Conservation (phyloP, 805 yeast genomes). For the Saturnispora besseyi region DNA sequence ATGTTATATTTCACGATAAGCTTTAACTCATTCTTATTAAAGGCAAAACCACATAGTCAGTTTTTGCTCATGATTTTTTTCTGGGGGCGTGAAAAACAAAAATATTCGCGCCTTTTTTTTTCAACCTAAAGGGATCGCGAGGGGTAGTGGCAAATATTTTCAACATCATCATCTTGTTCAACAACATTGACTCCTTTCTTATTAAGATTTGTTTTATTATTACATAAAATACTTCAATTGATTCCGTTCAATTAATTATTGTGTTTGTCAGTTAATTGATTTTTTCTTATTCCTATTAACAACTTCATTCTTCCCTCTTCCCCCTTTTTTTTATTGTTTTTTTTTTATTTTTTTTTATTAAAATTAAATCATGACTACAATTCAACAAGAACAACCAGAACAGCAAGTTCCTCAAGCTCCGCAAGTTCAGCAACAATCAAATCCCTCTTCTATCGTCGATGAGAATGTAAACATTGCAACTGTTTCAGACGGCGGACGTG, state of each 20-base stretch:
- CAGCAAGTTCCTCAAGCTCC: neutral
- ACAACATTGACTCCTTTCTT: neutral
- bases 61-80: too few relatives aligned
- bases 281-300: neutral
- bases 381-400: slow-evolving; percentile 1
- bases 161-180: neutral
- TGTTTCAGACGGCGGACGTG: slow-evolving; percentile 76
- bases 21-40: too few relatives aligned
- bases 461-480: slow-evolving; percentile 40
- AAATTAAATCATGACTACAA: slow-evolving; percentile 2
- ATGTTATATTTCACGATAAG: too few relatives aligned
- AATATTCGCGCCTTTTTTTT: neutral
- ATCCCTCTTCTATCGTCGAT: neutral
- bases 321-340: neutral
- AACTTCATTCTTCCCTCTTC: neutral
- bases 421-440: neutral
- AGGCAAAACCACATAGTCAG: too few relatives aligned
- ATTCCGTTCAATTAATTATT: neutral
- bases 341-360: neutral
- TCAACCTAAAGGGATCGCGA: neutral
- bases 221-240: neutral
- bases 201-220: neutral
- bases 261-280: neutral
- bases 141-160: neutral
- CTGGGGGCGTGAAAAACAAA: neutral